phyloP scores from a whole-genome alignment of 768 basidiomycete species.

The Pleurotus platypus region DNA sequence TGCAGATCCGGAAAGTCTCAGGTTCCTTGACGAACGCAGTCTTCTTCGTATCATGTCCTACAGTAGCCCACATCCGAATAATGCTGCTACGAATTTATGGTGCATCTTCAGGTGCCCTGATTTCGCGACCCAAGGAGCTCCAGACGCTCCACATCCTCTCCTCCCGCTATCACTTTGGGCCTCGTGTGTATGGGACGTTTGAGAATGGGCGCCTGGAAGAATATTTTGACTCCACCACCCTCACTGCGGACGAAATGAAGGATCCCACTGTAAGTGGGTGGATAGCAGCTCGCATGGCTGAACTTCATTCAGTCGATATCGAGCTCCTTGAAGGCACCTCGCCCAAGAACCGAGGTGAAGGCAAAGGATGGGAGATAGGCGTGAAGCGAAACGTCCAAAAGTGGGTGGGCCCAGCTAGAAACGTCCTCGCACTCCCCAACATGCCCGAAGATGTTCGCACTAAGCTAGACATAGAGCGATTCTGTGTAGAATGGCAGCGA shows the following conservation, averaged over 20 bases:
- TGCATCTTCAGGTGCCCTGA: conserved; percentile 77
- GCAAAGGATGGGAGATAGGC: conserved; percentile 52
- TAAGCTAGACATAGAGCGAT: conserved; percentile 61
- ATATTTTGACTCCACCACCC: conserved; percentile 85
- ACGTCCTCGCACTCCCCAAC: conserved; percentile 65
- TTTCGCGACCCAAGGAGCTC: conserved; percentile 85
- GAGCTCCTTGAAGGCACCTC: conserved; percentile 52
- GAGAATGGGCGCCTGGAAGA: conserved; percentile 94
- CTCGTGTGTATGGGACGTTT: conserved; percentile 92
- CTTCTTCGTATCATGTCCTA: conserved; percentile 86
- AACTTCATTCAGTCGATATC: conserved; percentile 91
- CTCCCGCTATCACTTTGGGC: conserved; percentile 83
- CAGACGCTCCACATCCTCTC: conserved; percentile 88
- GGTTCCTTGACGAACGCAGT: conserved; percentile 95
- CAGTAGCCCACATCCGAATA: conserved; percentile 47
- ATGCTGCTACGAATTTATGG: conserved; percentile 92
- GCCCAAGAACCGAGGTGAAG: conserved; percentile 32
- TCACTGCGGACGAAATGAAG: conserved; percentile 76
- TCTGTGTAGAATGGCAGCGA: conserved; percentile 59
- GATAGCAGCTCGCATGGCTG: conserved; percentile 94
- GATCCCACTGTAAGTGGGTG: conserved; percentile 73
- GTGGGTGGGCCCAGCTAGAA: conserved; percentile 70
- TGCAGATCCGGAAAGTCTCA: conserved; percentile 78
- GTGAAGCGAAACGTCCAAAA: conserved; percentile 63
- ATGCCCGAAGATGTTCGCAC: conserved; percentile 41